Evolutionary conservation across 78 protist genomes (phyloP).

Genomic region (Dictyostelium purpureum): DNA sequence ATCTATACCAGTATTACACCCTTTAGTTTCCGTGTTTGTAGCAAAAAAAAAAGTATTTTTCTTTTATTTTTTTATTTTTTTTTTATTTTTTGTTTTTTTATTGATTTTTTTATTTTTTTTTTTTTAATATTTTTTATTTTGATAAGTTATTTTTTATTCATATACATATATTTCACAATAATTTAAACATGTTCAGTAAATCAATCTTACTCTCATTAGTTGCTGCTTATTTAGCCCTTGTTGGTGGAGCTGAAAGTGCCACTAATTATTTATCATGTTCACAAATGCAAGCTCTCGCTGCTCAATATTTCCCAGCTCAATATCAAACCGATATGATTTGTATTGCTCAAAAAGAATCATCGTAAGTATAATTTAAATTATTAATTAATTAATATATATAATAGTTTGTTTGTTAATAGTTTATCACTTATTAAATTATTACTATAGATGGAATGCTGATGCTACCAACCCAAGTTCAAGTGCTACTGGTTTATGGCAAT

Average conservation of each 20-base stretch:
- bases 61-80: background rate
- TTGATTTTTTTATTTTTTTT: background rate
- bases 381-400: no score
- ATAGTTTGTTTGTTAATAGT: no score
- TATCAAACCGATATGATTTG: conserved; percentile 41
- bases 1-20: no score
- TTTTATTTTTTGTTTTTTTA: background rate
- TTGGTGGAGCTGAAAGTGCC: background rate
- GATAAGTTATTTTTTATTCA: no score
- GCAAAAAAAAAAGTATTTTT: no score
- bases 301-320: conserved; percentile 29
- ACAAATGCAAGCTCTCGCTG: conserved; percentile 53
- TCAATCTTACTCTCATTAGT: background rate
- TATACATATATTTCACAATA: no score
- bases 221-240: background rate
- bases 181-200: background rate
- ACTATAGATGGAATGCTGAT: background rate
- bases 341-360: conserved; percentile 49
- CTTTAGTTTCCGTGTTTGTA: no score
- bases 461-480: conserved; percentile 44
- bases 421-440: background rate
- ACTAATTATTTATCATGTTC: background rate
- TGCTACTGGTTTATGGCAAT: conserved; percentile 64
- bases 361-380: background rate
- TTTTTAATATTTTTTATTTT: background rate